Evolutionary conservation across 2,329 filamentous ascomycete genomes (phyloP).

Genomic region (Didymosphaeria variabile): DNA sequence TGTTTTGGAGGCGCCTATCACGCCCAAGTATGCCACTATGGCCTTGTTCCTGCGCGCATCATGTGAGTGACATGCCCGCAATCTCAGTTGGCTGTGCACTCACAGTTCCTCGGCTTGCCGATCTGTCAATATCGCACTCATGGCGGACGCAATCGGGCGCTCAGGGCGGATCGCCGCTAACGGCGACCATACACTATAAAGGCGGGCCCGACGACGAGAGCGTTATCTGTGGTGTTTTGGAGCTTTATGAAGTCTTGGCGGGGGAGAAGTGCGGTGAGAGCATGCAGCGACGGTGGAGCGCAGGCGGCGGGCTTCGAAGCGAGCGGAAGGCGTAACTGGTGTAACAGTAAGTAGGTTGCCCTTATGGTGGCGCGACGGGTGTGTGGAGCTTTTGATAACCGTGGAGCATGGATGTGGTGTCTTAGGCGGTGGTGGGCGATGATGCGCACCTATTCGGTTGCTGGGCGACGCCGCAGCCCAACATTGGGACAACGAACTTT

Average conservation of each 20-base stretch:
- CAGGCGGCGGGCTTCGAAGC: conserved; percentile 2
- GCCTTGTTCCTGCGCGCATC: conserved; percentile 78
- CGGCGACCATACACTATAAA: conserved; percentile 43
- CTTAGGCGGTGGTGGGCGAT: conserved; percentile 7
- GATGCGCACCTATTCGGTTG: conserved; percentile 15
- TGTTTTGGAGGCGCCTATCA: conserved; percentile 74
- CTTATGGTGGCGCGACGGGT: conserved; percentile 7
- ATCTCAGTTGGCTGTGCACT: conserved; percentile 49
- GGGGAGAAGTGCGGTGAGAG: conserved; percentile 27
- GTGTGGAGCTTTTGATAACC: not conserved
- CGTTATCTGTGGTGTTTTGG: conserved; percentile 25
- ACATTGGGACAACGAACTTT: conserved; percentile 20
- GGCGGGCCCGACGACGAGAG: conserved; percentile 5
- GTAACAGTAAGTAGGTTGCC: not conserved
- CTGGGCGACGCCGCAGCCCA: conserved; percentile 18
- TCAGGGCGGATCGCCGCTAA: conserved; percentile 30
- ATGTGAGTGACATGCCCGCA: conserved; percentile 21
- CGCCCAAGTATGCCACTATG: conserved; percentile 86
- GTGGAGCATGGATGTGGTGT: conserved; percentile 6
- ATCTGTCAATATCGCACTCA: conserved; percentile 79
- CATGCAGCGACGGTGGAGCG: not conserved
- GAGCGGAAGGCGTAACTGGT: not conserved
- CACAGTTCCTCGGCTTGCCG: conserved; percentile 91
- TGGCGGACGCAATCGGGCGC: conserved; percentile 54
- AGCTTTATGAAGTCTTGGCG: conserved; percentile 27